Evolutionary conservation across 2,329 filamentous ascomycete species (phyloP), one percentile per base, ranked within the genome.

Genomic region (Xylaria hypoxylon): DNA sequence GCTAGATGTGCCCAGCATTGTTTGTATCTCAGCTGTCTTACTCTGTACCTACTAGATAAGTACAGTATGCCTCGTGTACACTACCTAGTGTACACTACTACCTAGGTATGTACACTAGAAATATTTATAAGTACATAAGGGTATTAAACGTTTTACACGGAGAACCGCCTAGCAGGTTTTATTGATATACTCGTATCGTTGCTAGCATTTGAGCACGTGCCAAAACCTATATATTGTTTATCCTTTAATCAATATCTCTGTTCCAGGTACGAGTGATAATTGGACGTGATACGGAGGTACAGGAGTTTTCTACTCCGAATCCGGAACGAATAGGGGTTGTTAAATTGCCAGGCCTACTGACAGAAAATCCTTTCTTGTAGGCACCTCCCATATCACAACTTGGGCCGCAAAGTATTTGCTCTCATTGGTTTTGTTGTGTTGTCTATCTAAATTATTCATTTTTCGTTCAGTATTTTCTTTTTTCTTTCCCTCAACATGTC

Each of bases 281-380:
- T 31, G 52, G 22, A 35, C 2, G 24, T 31, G 24, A 35, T 42
- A 57, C n/a, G 2, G 35, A 61, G 50, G 51, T 58, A 65, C 35
- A 55, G 40, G 52, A 17, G 24, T 19, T 22, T 50, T 15, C 24
- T 33, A 24, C 38, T 67, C 57, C 57, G 28, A 61, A 64, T 61
- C 11, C 42, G 51, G 61, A 47, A 58, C 22, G 11, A 33, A 58
- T 58, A 64, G 57, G 62, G 62, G 56, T 31, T 44, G 47, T 52
- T 59, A 64, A 60, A 64, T 57, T 67, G 26, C 22, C 35, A 45
- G 19, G 19, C 33, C 45, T 66, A 48, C 47, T 26, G 17, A 47
- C 56, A 52, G 31, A 55, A 63, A 63, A 33, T 44, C 31, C 42
- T 19, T 8, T 47, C 40, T 56, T 17, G 52, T 22, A 24, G 28